Evolutionary conservation across 2,329 filamentous ascomycete genomes (phyloP).

Genomic region (Septoria linicola): DNA sequence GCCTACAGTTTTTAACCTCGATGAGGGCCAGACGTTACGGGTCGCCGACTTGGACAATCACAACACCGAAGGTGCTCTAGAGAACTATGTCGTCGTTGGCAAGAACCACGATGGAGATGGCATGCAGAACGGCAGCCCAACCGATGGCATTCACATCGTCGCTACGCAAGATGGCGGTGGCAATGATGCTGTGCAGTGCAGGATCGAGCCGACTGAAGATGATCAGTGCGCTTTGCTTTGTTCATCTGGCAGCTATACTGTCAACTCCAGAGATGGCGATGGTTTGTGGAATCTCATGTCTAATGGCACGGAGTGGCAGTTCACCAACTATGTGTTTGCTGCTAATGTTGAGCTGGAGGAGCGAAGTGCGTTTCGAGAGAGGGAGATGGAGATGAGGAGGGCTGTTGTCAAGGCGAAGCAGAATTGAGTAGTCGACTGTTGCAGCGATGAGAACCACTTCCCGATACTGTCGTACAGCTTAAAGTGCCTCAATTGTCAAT

Average conservation of each 20-base stretch:
- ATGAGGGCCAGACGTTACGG: background rate
- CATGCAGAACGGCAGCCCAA: constrained; percentile 1
- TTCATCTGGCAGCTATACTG: background rate
- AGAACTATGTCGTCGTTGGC: constrained; percentile 7
- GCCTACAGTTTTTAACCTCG: constrained; percentile 2
- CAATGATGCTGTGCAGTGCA: constrained; percentile 6
- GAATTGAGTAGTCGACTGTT: constrained; percentile 1
- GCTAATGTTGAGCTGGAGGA: constrained; percentile 7
- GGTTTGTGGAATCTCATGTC: constrained; percentile 5
- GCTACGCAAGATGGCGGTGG: constrained; percentile 1
- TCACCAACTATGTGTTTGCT: constrained; percentile 5
- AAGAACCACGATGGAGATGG: constrained; percentile 10
- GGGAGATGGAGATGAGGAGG: constrained; percentile 4
- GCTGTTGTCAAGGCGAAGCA: background rate
- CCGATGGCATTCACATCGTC: constrained; percentile 5
- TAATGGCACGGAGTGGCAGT: constrained; percentile 4
- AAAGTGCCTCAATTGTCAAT: too few relatives aligned
- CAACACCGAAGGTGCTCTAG: background rate
- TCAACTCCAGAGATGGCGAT: constrained; percentile 3
- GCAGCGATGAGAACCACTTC: too few relatives aligned
- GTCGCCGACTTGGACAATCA: constrained; percentile 2
- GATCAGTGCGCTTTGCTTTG: constrained; percentile 8
- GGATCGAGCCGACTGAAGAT: constrained; percentile 2
- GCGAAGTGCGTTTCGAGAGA: constrained; percentile 3
- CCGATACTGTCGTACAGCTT: too few relatives aligned